Base-by-base conservation (phyloP, 805 yeast species). In the Komagataella mondaviorum region DNA sequence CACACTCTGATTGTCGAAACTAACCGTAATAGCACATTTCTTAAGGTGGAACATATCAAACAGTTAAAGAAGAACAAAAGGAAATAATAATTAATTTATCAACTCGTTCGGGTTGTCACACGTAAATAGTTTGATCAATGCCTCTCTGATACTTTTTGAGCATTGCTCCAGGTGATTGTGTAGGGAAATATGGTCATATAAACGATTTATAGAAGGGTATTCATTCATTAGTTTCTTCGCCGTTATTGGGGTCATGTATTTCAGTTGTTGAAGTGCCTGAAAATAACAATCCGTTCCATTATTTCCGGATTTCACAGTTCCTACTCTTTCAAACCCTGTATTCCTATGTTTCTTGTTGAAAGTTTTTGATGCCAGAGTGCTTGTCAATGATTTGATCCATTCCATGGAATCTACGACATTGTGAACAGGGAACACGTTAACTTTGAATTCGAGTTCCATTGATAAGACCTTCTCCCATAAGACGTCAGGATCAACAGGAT, bases 271-370 rank as follows among this genome's bases (percentile, higher is more conserved):
- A 23, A 84, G 55, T 51, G 80, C 71, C 55, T 75, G 75, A 4
- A 71, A 55, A 56, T 71, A 75, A 0, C 80, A 72, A 46, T 76
- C 77, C 22, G 64, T 63, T 3, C 67, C 57, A 56, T 73, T 75
- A 10, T 68, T 63, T 0, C 85, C 85, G 5, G 85, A 78, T 58
- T 70, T 74, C 8, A 81, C 72, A 1, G 63, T 66, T 4, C 82
- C 81, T 6, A 84, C 63, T 55, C 77, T 79, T 1, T 83, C 73
- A 51, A 79, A 70, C 44, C 75, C 75, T 52, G 71, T 69, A 59
- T 79, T 76, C 55, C 88, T 63, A 54, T 78, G 74, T 44, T 65
- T 64, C 20, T 77, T 77, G 58, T 83, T 88, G 62, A 78, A 77
- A 30, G 79, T 59, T 10, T 77, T 67, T 14, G 66, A 60, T 0